Evolutionary conservation across 306 rosid genomes (phyloP).

Genomic region (Aeschynomene evenia): DNA sequence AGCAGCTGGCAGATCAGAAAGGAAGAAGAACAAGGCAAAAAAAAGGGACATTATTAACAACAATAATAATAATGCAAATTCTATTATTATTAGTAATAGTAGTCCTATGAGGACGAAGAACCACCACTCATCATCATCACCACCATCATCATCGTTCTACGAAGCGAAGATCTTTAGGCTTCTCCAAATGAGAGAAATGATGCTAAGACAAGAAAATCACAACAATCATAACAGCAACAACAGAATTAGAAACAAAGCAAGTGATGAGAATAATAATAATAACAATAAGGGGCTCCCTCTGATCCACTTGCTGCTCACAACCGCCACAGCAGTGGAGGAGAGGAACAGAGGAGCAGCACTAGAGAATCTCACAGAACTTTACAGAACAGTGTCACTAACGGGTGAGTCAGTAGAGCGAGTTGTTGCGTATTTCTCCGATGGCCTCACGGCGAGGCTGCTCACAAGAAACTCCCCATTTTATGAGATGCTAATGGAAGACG

Average conservation of each 20-base stretch:
- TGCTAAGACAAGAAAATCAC: slow-evolving; percentile 47
- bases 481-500: slow-evolving; percentile 56
- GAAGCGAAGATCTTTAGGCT: slow-evolving; percentile 59
- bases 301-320: slow-evolving; percentile 51
- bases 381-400: slow-evolving; percentile 43
- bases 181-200: slow-evolving; percentile 60
- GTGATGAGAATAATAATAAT: slow-evolving; percentile 1
- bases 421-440: slow-evolving; percentile 60
- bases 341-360: slow-evolving; percentile 35
- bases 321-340: slow-evolving; percentile 49
- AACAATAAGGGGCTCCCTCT: slow-evolving; percentile 63
- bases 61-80: background rate
- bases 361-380: slow-evolving; percentile 44
- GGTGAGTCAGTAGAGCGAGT: slow-evolving; percentile 61
- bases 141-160: slow-evolving; percentile 21
- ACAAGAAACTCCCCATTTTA: slow-evolving; percentile 56
- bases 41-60: too few species aligned
- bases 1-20: slow-evolving; percentile 30
- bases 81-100: too few species aligned
- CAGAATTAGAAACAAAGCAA: slow-evolving; percentile 27
- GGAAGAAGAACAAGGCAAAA: slow-evolving; percentile 42
- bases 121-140: too few species aligned
- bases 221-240: background rate
- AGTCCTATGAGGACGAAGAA: slow-evolving; percentile 23
- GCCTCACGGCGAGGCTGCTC: slow-evolving; percentile 52